phyloP scores from a whole-genome alignment of 2,329 filamentous ascomycete genomes.

The Colletotrichum sp. region DNA sequence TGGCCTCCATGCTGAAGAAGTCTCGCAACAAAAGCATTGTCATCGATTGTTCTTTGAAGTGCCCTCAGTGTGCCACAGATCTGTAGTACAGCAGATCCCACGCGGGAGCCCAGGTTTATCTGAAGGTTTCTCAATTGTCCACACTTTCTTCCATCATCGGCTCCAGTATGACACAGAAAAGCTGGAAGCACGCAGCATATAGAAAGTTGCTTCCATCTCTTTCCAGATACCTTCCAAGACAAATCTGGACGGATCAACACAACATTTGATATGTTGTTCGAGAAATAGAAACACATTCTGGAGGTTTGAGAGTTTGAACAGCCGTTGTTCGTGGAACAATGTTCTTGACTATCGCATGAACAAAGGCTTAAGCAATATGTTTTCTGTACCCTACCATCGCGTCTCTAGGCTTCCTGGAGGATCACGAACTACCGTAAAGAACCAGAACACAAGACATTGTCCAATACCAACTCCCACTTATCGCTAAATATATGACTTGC shows the following conservation, averaged over 20 bases:
- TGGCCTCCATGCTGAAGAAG: too few species aligned
- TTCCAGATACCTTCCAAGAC: not conserved
- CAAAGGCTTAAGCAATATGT: not conserved
- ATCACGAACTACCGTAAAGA: not conserved
- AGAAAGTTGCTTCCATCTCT: not conserved
- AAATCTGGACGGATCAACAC: not conserved
- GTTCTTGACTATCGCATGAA: not conserved
- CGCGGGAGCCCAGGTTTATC: not conserved
- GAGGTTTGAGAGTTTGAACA: not conserved
- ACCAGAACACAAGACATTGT: not conserved
- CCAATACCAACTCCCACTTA: not conserved
- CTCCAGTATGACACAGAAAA: not conserved
- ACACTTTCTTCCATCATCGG: not conserved
- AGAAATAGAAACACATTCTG: not conserved
- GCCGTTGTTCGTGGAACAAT: not conserved
- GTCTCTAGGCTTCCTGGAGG: not conserved
- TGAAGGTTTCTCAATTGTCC: not conserved
- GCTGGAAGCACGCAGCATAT: not conserved
- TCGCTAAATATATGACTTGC: not conserved
- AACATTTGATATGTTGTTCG: fast-evolving
- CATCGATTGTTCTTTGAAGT: not conserved
- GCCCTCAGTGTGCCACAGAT: not conserved
- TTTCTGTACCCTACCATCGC: not conserved
- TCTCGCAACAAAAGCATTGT: not conserved
- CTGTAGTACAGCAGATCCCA: not conserved